Base-by-base conservation (phyloP, 2,329 filamentous ascomycete genomes). In the Fusarium incarnatum region DNA sequence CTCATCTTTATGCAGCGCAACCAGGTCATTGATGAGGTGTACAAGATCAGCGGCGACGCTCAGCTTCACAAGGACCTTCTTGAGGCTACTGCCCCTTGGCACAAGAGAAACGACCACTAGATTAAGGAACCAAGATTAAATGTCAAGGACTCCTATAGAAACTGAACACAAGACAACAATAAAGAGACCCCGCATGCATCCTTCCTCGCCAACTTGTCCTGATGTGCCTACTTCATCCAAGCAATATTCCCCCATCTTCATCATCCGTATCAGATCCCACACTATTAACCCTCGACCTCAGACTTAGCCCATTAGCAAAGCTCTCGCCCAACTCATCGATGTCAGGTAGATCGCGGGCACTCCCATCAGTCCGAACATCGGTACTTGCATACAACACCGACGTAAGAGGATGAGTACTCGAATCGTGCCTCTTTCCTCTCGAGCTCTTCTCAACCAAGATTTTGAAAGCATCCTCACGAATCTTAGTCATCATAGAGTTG, bases 1-100 rank as follows among this genome's bases (percentile, higher is more conserved):
- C 66, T 89, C 60, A 77, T 85, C 7, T 86, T 85, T 41, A 49
- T 76, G 59, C 70, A 77, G 63, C 70, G 75, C 2, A 69, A 83
- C 7, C 79, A 79, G 4, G 58, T 77, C 3, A 81, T 78, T 10
- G 76, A 79, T 20, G 76, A 77, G 47, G 12, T 81, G 20, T 73
- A 85, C 60, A 77, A 77, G 56, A 73, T 73, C 27, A 79, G 77
- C 2, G 82, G 83, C 0, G 81, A 84, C 37, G 60, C 67, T 10
- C 73, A 77, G 44, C 71, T 78, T 23, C 83, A 86, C 67, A 68
- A 78, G 66, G 75, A 75, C 47, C 68, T 85, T 41, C 63, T 86
- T 4, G 79, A 83, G 67, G 83, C 76, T 6, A 68, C 70, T 32
- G 78, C 79, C 68, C 81, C 79, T 9, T 85, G 82, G 82, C 70